Base-by-base conservation (phyloP, 306 rosid species). In the Acacia crassicarpa region DNA sequence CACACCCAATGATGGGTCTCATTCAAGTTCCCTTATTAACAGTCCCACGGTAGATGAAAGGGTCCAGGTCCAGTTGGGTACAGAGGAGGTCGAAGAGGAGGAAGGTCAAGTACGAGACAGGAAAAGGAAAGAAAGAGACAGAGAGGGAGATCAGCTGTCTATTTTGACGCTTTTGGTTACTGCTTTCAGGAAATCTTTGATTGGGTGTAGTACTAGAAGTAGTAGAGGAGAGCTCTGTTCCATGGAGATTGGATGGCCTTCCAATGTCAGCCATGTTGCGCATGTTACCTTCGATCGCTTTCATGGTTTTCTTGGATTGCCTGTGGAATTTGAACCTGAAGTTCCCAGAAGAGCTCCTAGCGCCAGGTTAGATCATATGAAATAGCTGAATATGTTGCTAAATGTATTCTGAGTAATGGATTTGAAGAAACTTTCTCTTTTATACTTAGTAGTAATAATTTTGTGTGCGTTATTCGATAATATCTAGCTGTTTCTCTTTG, bases 231-330 rank as follows among this genome's bases (percentile, higher is more conserved):
- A 85, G 78, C 81, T 89, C 19, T 86, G 92, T 74, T 81, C 92
- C n/a, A 91, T 92, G 95, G 92, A 91, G 87, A 91, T 92, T 91
- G 92, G 95, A 5, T 87, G 90, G 89, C 93, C 97, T 83, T 87
- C 92, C 0, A 84, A 91, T 85, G 95, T 91, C 67, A 88, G 92
- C 74, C 95, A 92, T 80, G 90, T 91, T 77, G 92, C 95, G 61
- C 97, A 92, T 87, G 97, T 92, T 30, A 91, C 97, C 74, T 92
- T 92, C 78, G 97, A 92, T 80, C 92, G 95, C 3, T 92, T 92
- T 83, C 89, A 92, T 88, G 97, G 97, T 72, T 92, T 92, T 77
- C 97, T 92, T 76, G 97, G 97, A 10, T 87, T 92, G 87, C 97
- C 97, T 23, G 88, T 84, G 79, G 97, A 92, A 79, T 89, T 92